Base-by-base conservation (phyloP, 768 basidiomycete genomes). In the Hebeloma cylindrosporum region DNA sequence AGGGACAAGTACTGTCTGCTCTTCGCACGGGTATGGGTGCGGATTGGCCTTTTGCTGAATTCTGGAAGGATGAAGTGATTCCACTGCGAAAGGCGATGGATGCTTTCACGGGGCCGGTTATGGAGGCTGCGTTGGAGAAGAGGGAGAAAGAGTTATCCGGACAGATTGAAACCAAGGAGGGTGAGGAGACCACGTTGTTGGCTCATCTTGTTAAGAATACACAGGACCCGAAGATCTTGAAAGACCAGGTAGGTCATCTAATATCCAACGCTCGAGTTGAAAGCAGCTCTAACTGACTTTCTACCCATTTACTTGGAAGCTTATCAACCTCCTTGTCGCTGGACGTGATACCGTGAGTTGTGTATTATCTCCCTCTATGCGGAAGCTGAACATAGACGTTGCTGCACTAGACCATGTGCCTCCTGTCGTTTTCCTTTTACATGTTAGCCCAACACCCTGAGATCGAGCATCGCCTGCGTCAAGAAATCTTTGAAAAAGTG, bases 311-410 rank as follows among this genome's bases (percentile, higher is more conserved):
- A 26, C 36, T 38, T 39, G 42, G 10, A n/a, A 56, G 55, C 53
- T 63, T 3, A 53, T 79, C n/a, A 81, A 81, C 49, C 75, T 82
- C 30, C 60, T 79, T 11, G 66, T 82, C 17, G 79, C 80, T 17
- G 79, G 77, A 7, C 68, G 78, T 20, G 82, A 83, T 46, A 83
- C 80, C 2, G 73, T 73, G 40, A 18, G 66, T 56, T 3, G 13
- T 16, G 2, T 29, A 14, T 22, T 30, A 25, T 18, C 0, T 28
- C 14, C 13, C n/a, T 2, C 8, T 4, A 29, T 13, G 6, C 14
- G 23, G 7, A 26, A 28, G 14, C 18, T 22, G 3, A 9, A 21
- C 30, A 7, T 43, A 18, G 14, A 29, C 6, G 10, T 30, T 10
- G 21, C 26, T 2, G 7, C 14, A n/a, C 7, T 37, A 72, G 69